Percentiles rank a stretch among this genome's conserved stretches.
Evolutionary conservation across 495 filamentous ascomycete species (phyloP).

Genomic region (Amphirosellinia nigrospora): DNA sequence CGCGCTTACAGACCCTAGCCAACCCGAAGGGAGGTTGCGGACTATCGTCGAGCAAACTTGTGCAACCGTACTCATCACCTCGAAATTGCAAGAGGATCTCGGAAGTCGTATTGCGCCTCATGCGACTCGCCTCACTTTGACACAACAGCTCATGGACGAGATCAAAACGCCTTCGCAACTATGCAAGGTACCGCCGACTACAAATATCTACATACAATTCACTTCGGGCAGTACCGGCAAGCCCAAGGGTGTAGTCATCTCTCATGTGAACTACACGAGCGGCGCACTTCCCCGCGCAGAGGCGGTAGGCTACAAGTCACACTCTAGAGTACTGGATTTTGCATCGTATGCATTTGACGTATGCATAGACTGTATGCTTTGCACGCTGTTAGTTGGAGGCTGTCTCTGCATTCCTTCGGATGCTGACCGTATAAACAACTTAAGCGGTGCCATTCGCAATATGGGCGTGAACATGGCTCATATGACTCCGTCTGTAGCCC

Average conservation of each 20-base stretch:
- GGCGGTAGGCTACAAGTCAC: slow-evolving; percentile 45
- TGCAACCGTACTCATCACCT: slow-evolving; percentile 61
- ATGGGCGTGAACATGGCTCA: slow-evolving; percentile 50
- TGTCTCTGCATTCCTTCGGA: slow-evolving; percentile 69
- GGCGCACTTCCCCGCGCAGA: slow-evolving; percentile 48
- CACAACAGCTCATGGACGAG: slow-evolving; percentile 22
- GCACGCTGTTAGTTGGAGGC: slow-evolving; percentile 59
- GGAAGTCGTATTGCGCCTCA: slow-evolving; percentile 39
- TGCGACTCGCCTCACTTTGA: slow-evolving; percentile 34
- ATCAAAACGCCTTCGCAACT: slow-evolving; percentile 26
- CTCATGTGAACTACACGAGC: slow-evolving; percentile 51
- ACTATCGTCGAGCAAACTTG: slow-evolving; percentile 59
- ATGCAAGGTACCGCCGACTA: slow-evolving; percentile 35
- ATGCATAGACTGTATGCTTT: slow-evolving; percentile 57
- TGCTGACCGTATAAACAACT: slow-evolving; percentile 51
- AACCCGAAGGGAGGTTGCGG: slow-evolving; percentile 55
- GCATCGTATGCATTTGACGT: slow-evolving; percentile 60
- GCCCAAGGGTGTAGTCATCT: slow-evolving; percentile 54
- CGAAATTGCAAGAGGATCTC: slow-evolving; percentile 43
- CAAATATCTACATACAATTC: slow-evolving; percentile 51
- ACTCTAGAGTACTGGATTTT: slow-evolving; percentile 56
- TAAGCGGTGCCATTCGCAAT: slow-evolving; percentile 46
- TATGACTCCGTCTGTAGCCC: slow-evolving; percentile 62
- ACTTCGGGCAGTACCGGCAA: slow-evolving; percentile 58
- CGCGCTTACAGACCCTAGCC: slow-evolving; percentile 48